A percentile compares a stretch with the other conserved stretches of the same genome.
Conservation (phyloP, 2,329 filamentous ascomycete genomes). For the Alternaria triticina region DNA sequence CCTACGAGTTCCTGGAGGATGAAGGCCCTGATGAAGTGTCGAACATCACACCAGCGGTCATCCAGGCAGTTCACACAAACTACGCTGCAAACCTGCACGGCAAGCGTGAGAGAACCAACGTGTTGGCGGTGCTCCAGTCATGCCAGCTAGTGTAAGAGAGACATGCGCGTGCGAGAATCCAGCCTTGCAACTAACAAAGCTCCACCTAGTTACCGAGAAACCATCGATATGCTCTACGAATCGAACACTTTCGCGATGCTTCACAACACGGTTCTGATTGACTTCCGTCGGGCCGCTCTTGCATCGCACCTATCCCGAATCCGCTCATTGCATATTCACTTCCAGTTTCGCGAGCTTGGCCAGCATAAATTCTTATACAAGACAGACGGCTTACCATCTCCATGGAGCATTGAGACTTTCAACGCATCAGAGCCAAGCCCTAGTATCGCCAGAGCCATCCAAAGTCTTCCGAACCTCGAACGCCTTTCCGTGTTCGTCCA, state of each 20-base stretch:
- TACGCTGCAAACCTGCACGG: neutral
- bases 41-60: neutral
- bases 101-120: neutral
- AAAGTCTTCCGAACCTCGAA: neutral
- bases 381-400: neutral
- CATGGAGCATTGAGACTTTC: neutral
- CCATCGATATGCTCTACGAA: neutral
- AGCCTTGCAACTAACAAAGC: neutral
- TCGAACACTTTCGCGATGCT: neutral
- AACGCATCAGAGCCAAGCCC: neutral
- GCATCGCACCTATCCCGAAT: neutral
- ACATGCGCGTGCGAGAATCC: neutral
- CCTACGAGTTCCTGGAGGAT: neutral
- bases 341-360: neutral
- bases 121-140: neutral
- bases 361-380: accelerated
- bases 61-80: neutral
- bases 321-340: neutral
- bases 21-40: no score
- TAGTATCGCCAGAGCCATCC: neutral
- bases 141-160: neutral
- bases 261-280: neutral
- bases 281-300: neutral
- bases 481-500: neutral
- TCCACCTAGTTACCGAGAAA: neutral